Conservation (phyloP, 352 stramenopile genomes). For the Globisporangium nodosum region DNA sequence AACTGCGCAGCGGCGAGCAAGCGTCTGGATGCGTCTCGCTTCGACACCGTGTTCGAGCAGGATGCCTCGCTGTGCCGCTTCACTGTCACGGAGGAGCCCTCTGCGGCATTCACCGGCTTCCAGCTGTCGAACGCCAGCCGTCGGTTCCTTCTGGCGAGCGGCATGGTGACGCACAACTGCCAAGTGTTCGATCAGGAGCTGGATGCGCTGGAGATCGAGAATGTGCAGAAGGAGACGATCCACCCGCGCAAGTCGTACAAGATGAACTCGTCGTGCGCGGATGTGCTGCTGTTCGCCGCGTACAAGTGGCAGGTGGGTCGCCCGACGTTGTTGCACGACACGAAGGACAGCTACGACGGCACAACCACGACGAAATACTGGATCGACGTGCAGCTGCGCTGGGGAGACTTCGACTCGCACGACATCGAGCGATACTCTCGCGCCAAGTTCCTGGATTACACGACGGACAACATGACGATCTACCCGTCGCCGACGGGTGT, state of each 20-base stretch:
- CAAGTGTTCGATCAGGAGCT: constrained; percentile 99
- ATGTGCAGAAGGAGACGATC: constrained; percentile 99
- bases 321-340: constrained; percentile 85
- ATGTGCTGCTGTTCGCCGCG: constrained; percentile 98
- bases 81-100: background rate
- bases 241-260: constrained; percentile 99
- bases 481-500: constrained; percentile 99
- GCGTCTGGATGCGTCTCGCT: background rate
- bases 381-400: constrained; percentile 99
- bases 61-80: background rate
- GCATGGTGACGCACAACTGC: constrained; percentile 9
- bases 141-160: constrained; percentile 10
- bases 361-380: constrained; percentile 98
- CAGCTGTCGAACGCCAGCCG: constrained; percentile 15
- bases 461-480: constrained; percentile 99
- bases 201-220: constrained; percentile 99
- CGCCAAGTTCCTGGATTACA: constrained; percentile 99
- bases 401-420: constrained; percentile 99
- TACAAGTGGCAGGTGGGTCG: constrained; percentile 98
- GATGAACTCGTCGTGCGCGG: constrained; percentile 99
- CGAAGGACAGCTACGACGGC: constrained; percentile 97
- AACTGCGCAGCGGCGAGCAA: background rate
- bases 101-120: constrained; percentile 10
- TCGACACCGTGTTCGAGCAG: background rate
- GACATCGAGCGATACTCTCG: constrained; percentile 99